Evolutionary conservation across 1,139 yeast species (phyloP).

Genomic region (Geotrichum europaeum): DNA sequence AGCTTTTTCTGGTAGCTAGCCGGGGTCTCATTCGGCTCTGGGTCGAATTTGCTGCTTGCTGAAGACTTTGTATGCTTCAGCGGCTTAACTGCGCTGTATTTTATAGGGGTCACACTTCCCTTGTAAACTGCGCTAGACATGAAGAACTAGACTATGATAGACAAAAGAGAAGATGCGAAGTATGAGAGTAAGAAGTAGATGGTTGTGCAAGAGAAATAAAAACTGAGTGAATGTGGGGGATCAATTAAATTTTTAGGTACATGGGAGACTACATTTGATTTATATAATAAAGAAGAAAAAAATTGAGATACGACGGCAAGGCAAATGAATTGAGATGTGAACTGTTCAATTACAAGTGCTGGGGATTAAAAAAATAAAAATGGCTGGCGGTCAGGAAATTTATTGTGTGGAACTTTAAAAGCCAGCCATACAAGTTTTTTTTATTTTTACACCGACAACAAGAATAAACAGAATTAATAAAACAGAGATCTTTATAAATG

Average conservation of each 20-base stretch:
- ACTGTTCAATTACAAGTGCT: neutral
- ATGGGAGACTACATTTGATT: neutral
- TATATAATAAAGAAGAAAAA: neutral
- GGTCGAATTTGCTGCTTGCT: neutral
- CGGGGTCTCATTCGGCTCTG: neutral
- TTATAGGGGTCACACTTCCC: neutral
- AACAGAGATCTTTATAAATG: neutral
- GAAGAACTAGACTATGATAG: neutral
- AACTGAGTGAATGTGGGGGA: too few species aligned
- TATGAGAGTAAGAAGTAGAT: neutral
- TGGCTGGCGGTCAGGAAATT: constrained; percentile 1
- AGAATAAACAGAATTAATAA: neutral
- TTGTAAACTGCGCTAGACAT: neutral
- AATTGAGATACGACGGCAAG: neutral
- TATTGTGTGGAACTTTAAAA: neutral
- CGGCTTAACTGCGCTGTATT: neutral
- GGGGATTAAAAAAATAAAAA: neutral
- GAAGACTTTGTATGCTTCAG: neutral
- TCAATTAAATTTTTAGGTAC: neutral
- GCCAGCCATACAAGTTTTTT: neutral
- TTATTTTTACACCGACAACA: neutral
- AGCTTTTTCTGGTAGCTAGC: neutral
- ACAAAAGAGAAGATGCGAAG: neutral
- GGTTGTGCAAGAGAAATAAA: neutral
- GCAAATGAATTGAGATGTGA: neutral